Conservation (phyloP, 129 eudicot genomes). For the Mikania micrantha region DNA sequence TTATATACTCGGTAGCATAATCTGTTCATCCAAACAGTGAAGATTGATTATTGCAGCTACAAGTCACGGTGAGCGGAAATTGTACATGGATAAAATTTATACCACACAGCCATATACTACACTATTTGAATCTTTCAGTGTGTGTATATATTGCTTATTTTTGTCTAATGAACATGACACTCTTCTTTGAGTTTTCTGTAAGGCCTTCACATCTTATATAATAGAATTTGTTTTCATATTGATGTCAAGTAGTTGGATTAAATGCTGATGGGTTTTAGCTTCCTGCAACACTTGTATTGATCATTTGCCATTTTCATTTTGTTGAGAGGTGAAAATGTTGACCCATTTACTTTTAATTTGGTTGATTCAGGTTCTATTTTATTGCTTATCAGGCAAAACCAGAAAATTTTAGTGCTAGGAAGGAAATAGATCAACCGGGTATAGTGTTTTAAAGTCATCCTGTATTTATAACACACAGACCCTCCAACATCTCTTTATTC, state of each 20-base stretch:
- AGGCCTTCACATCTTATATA: not conserved
- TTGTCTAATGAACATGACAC: not conserved
- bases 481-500: not conserved
- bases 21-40: not conserved
- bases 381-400: not conserved
- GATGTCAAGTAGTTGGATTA: not conserved
- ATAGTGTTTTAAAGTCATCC: not conserved
- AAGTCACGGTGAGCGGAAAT: not conserved
- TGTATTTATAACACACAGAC: not conserved
- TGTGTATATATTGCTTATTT: too few species aligned
- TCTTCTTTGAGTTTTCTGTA: not conserved
- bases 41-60: not conserved
- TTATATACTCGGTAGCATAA: not conserved
- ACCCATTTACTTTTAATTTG: not conserved
- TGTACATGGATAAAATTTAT: not conserved
- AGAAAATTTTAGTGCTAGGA: not conserved
- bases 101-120: not conserved
- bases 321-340: not conserved
- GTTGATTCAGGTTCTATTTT: not conserved
- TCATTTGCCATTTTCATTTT: constrained; percentile 1
- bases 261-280: not conserved
- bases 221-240: not conserved
- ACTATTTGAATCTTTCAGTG: too few species aligned
- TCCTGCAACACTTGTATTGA: not conserved
- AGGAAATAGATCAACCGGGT: not conserved